Evolutionary conservation across 352 stramenopile genomes (phyloP).

Genomic region (Vaucheria bursata): DNA sequence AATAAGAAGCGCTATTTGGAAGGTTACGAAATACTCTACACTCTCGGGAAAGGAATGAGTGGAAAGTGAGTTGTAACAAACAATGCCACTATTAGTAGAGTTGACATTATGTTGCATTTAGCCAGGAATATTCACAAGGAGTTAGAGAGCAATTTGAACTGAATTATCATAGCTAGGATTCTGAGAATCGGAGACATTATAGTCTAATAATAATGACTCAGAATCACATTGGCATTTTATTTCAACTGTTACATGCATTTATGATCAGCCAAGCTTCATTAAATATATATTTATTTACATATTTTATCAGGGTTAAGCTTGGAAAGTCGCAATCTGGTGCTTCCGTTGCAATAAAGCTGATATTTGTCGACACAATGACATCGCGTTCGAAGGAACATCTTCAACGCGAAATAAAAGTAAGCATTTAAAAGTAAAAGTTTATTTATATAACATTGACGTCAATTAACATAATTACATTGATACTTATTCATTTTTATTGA

Average conservation of each 20-base stretch:
- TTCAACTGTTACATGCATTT: background rate
- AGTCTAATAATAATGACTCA: background rate
- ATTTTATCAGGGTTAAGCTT: constrained; percentile 69
- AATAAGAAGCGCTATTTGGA: too few species aligned
- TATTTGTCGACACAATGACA: constrained; percentile 50
- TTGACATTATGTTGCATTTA: background rate
- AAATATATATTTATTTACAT: background rate
- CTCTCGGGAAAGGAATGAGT: constrained; percentile 48
- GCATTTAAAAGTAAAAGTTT: too few species aligned
- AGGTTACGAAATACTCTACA: constrained; percentile 44
- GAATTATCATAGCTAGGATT: background rate
- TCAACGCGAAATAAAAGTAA: constrained; percentile 67
- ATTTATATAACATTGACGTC: too few species aligned
- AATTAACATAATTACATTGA: too few species aligned
- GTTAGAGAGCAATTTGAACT: background rate
- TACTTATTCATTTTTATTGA: too few species aligned
- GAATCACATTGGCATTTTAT: background rate
- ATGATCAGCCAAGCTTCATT: background rate
- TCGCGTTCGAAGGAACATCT: constrained; percentile 40
- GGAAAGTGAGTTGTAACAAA: constrained; percentile 32
- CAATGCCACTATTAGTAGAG: background rate
- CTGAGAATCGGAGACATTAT: background rate
- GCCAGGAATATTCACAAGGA: background rate
- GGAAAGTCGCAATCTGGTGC: constrained; percentile 63
- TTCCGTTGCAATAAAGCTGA: constrained; percentile 77